These are phyloP conservation scores for Violaceomyces palustris DNA, from an alignment of 1,284 basidiomycete species.

Conservation along the genomic window DNA sequence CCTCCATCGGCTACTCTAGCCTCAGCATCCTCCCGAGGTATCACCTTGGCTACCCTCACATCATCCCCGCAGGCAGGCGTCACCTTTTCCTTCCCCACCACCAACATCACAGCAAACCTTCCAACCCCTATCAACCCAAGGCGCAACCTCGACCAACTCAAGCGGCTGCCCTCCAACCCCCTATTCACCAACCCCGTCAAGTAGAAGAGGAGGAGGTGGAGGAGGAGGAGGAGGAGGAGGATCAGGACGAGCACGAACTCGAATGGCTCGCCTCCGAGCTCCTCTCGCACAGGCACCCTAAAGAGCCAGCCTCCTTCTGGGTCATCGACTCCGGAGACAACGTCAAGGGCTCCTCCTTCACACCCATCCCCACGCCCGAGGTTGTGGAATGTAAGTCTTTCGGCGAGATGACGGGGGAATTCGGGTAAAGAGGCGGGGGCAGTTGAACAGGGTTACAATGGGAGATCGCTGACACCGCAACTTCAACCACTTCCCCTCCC, in stretches of 20 bases:
- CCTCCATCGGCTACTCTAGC: not conserved
- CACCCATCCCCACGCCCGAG: constrained; percentile 1
- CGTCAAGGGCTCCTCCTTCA: not conserved
- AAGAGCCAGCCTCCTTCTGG: constrained; percentile 21
- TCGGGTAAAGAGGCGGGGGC: too few relatives aligned
- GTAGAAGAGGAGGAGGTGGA: not conserved
- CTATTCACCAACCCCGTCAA: not conserved
- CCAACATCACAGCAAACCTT: not conserved
- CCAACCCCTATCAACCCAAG: not conserved
- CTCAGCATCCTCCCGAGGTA: not conserved
- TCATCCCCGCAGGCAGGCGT: not conserved
- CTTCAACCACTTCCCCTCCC: not conserved
- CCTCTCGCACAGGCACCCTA: constrained; percentile 13
- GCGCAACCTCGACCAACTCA: not conserved
- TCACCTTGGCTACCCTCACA: not conserved
- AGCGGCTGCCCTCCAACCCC: constrained; percentile 4
- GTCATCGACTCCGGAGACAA: constrained; percentile 20
- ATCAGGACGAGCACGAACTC: constrained; percentile 28
- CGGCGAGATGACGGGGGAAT: constrained; percentile 1
- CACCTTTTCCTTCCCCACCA: not conserved
- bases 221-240: constrained; percentile 7
- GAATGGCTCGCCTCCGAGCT: constrained; percentile 39
- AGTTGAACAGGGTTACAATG: too few relatives aligned
- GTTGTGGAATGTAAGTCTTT: constrained; percentile 16
- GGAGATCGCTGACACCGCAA: not conserved